Conservation (phyloP, 2,329 filamentous ascomycete species). For the Mariannaea elegans region DNA sequence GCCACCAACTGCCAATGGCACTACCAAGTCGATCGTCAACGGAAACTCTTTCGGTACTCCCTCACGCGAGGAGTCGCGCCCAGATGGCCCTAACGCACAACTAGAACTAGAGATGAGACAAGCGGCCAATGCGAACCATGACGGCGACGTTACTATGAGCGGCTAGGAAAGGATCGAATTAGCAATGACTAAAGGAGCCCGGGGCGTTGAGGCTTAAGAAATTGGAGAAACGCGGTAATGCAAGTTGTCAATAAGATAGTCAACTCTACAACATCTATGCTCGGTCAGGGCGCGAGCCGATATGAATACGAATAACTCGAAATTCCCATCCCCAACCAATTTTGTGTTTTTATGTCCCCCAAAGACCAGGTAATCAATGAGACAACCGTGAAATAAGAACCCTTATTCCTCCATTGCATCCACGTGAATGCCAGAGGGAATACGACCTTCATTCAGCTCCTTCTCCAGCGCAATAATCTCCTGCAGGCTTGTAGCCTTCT, state of each 20-base stretch:
- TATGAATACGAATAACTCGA: slow-evolving; percentile 27
- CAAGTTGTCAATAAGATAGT: slow-evolving; percentile 14
- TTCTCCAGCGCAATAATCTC: slow-evolving; percentile 93
- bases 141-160: slow-evolving; percentile 68
- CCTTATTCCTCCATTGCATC: slow-evolving; percentile 69
- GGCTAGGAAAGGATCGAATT: slow-evolving; percentile 54
- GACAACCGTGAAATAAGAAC: slow-evolving; percentile 2
- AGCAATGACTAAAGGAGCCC: neutral
- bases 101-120: slow-evolving; percentile 65
- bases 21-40: slow-evolving; percentile 42
- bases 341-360: slow-evolving; percentile 25
- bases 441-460: slow-evolving; percentile 86
- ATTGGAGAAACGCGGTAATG: neutral
- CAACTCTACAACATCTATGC: slow-evolving; percentile 13
- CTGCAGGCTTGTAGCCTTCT: slow-evolving; percentile 85
- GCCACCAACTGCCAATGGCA: slow-evolving; percentile 39
- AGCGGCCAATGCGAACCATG: slow-evolving; percentile 51
- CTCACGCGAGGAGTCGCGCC: slow-evolving; percentile 35
- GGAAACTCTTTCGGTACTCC: slow-evolving; percentile 36
- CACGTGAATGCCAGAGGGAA: slow-evolving; percentile 74
- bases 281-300: slow-evolving; percentile 17
- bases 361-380: slow-evolving; percentile 12
- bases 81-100: slow-evolving; percentile 60
- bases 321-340: slow-evolving; percentile 23
- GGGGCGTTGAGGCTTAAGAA: neutral